Percentiles rank a stretch among this genome's conserved stretches.
Conservation (phyloP, 75 land plant genomes). For the Selaginella moellendorffii region DNA sequence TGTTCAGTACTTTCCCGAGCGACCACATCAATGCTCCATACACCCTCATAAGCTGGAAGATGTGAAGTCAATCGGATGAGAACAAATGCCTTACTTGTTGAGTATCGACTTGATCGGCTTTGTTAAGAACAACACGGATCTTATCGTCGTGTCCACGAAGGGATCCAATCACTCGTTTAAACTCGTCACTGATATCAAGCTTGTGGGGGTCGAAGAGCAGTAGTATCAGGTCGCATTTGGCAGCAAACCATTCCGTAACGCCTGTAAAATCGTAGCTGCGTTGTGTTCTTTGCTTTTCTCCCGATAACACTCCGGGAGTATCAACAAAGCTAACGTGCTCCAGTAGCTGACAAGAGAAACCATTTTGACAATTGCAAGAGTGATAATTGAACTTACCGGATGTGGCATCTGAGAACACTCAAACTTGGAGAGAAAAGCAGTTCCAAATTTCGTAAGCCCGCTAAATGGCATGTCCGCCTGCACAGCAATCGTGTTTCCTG, state of each 20-base stretch:
- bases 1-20: constrained; percentile 89
- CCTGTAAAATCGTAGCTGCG: constrained; percentile 94
- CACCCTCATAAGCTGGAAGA: constrained; percentile 85
- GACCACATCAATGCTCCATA: constrained; percentile 99
- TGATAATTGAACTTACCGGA: constrained; percentile 36
- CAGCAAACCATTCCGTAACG: constrained; percentile 98
- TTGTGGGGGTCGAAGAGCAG: constrained; percentile 94
- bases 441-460: constrained; percentile 79
- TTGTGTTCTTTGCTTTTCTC: constrained; percentile 93
- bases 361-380: not conserved
- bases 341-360: constrained; percentile 34
- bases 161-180: constrained; percentile 78
- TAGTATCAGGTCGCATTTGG: constrained; percentile 86
- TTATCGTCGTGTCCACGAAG: constrained; percentile 95
- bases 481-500: constrained; percentile 92
- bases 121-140: constrained; percentile 85
- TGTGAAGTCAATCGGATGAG: too few species aligned
- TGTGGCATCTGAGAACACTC: constrained; percentile 96
- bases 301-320: constrained; percentile 94
- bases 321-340: constrained; percentile 92
- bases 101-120: constrained; percentile 95
- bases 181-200: constrained; percentile 95
- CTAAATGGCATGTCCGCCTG: constrained; percentile 93
- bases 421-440: constrained; percentile 83
- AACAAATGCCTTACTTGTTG: too few species aligned